A percentile compares a stretch with the other conserved stretches of the same genome.
phyloP scores from a whole-genome alignment of 1,284 basidiomycete species.

The Gymnopus androsaceus region DNA sequence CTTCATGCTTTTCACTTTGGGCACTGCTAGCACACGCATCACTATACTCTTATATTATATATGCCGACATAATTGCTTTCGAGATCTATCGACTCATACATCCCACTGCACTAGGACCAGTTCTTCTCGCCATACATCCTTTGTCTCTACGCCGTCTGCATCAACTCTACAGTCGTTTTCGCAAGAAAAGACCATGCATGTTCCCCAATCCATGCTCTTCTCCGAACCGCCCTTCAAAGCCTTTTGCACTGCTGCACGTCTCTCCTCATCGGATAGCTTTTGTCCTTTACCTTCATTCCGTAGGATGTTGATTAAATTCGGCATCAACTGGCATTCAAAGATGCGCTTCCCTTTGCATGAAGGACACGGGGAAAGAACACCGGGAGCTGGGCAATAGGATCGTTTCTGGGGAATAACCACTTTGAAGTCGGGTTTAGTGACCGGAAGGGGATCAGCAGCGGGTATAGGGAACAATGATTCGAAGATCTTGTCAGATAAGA shows the following conservation, averaged over 20 bases:
- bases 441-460: conserved; percentile 42
- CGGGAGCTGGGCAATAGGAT: conserved; percentile 46
- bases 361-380: conserved; percentile 55
- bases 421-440: conserved; percentile 61
- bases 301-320: conserved; percentile 78
- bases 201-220: conserved; percentile 81
- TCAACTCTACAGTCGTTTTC: conserved; percentile 65
- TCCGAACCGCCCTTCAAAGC: conserved; percentile 47
- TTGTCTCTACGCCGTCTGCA: conserved; percentile 39
- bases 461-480: conserved; percentile 67
- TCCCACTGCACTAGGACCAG: conserved; percentile 77
- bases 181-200: conserved; percentile 80
- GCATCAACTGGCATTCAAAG: conserved; percentile 88
- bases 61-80: neutral
- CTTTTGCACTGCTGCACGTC: conserved; percentile 55
- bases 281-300: conserved; percentile 30
- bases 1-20: neutral
- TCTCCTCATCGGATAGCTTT: conserved; percentile 56
- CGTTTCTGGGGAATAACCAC: conserved; percentile 50
- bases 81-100: conserved; percentile 25
- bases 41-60: neutral
- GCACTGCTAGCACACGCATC: neutral
- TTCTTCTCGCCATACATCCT: conserved; percentile 73
- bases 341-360: conserved; percentile 60
- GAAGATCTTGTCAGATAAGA: conserved; percentile 69